Base-by-base conservation (phyloP, 75 land plant genomes). In the Azolla pinnata region DNA sequence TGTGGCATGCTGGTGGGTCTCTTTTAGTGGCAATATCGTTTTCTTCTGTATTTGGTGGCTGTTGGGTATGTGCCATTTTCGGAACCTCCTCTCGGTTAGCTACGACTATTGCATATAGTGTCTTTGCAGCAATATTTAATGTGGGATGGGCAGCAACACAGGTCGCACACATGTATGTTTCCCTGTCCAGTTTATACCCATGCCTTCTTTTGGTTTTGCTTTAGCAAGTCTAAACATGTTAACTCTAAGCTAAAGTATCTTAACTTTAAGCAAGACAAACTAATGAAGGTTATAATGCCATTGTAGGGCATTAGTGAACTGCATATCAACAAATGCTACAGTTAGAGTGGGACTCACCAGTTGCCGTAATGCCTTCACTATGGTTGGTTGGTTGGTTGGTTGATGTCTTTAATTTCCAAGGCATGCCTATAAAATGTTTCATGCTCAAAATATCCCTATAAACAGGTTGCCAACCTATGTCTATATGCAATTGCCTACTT, bases 81-180 rank as follows among this genome's bases (percentile, higher is more conserved):
- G 73, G 78, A 8, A 70, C 67, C 18, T 30, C 68, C 59, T 83
- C 90, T 12, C 33, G 42, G 44, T 23, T 65, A 23, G 38, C 83
- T 34, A 62, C 74, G 46, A 89, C 96, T 35, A 64, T 86, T 67
- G 81, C 85, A 0, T 93, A 93, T 75, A 81, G 90, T 71, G 40
- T 69, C 0, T 93, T 89, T 75, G 96, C 98, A 29, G 90, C 90
- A 29, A 86, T 93, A 47, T 93, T 93, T 69, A 93, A 89, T 54
- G 63, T 88, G 23, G 98, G 98, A 19, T 93, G 96, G 96, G 96
- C 98, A 47, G 90, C 86, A 45, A 89, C 98, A 50, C 98, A 93
- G 75, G 90, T 93, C 31, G 79, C 98, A 38, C 96, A 93, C 65
- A 93, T 93, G 98, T 93, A 85, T 72, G 34, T 57, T n/a, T n/a